Evolutionary conservation across 2,329 filamentous ascomycete genomes (phyloP).

Genomic region (Sarocladiaceae sp.): DNA sequence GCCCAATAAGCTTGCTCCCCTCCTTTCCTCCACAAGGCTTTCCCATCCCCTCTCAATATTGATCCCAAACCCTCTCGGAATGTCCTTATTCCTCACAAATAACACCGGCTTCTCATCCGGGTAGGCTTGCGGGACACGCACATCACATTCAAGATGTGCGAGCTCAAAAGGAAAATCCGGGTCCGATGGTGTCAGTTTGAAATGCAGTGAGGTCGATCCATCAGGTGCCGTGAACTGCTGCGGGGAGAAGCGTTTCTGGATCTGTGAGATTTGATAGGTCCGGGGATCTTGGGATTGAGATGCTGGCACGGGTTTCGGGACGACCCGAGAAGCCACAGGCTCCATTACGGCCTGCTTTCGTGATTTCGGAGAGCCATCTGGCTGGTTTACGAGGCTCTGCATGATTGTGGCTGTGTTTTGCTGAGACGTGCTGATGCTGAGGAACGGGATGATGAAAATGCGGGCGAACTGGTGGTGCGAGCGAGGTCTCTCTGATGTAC

Average conservation of each 20-base stretch:
- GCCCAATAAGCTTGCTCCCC: conserved; percentile 56
- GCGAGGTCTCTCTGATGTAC: no score
- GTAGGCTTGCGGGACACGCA: conserved; percentile 62
- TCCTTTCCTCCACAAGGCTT: conserved; percentile 52
- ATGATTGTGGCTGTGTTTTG: conserved; percentile 3
- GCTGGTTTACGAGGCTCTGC: no score
- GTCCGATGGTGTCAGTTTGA: conserved; percentile 69
- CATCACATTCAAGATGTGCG: conserved; percentile 60
- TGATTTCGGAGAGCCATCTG: conserved; percentile 25
- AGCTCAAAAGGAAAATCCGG: conserved; percentile 82
- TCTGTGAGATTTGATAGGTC: conserved; percentile 70
- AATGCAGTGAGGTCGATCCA: conserved; percentile 54
- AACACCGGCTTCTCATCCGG: conserved; percentile 56
- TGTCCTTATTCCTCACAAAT: conserved; percentile 62
- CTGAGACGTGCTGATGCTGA: not conserved
- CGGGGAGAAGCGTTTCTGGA: conserved; percentile 61
- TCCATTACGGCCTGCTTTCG: conserved; percentile 43
- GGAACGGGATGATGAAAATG: not conserved
- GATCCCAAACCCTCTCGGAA: conserved; percentile 67
- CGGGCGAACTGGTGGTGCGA: no score
- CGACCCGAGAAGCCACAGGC: conserved; percentile 43
- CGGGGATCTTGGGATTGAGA: conserved; percentile 50
- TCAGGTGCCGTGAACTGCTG: conserved; percentile 37
- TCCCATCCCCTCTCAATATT: conserved; percentile 76
- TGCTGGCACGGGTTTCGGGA: conserved; percentile 62